A percentile compares a stretch with the other conserved stretches of the same genome.
These are phyloP conservation scores for Wallacemonas sp. DNA, from an alignment of 208 protist genomes.

Conservation along the genomic window DNA sequence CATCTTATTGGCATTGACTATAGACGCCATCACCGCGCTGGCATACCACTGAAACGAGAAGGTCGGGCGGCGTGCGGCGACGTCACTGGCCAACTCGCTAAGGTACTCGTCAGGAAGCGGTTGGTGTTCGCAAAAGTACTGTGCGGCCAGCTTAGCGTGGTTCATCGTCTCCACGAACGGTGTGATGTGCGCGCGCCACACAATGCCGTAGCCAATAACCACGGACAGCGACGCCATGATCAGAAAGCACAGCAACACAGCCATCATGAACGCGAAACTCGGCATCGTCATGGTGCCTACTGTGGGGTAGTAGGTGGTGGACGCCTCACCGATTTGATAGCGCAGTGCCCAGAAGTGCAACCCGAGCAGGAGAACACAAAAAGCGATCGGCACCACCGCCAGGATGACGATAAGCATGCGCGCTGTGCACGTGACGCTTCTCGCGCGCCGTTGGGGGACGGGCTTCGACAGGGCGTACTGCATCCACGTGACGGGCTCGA, in stretches of 20 bases:
- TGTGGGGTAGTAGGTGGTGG: background rate
- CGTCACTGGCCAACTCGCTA: background rate
- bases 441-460: background rate
- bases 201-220: conserved; percentile 1
- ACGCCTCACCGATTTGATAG: conserved; percentile 5
- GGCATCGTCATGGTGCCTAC: conserved; percentile 16
- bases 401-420: background rate
- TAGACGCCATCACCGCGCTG: background rate
- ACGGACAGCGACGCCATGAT: conserved; percentile 8
- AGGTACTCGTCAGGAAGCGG: background rate
- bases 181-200: conserved; percentile 6
- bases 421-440: background rate
- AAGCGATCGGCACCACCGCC: conserved; percentile 17
- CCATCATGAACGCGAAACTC: conserved; percentile 25
- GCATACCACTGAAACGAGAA: background rate
- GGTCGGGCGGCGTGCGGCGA: background rate
- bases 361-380: conserved; percentile 25
- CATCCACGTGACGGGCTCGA: conserved; percentile 1
- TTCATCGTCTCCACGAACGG: conserved; percentile 1
- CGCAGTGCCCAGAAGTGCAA: conserved; percentile 43
- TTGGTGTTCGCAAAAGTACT: background rate
- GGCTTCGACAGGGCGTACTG: conserved; percentile 6
- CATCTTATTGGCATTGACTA: background rate
- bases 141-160: background rate
- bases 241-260: conserved; percentile 21